Evolutionary conservation across 805 yeast species (phyloP).

Genomic region (Saccharomyces kudriavzevii): DNA sequence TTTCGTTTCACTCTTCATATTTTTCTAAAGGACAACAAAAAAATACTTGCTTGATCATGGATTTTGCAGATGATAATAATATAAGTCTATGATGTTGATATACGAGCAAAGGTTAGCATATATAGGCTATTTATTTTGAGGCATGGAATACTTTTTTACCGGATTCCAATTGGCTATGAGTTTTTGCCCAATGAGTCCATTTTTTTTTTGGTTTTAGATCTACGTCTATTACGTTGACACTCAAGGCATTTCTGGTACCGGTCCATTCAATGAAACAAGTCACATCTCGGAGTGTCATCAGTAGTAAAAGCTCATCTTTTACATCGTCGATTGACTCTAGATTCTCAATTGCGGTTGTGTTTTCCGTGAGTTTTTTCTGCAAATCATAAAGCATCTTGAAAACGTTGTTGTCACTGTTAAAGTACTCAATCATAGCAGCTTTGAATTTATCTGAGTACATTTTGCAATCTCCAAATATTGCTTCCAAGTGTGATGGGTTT

Average conservation of each 20-base stretch:
- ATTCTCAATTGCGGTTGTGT: not conserved
- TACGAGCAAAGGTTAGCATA: too few relatives aligned
- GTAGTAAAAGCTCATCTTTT: conserved; percentile 16
- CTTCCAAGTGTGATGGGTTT: conserved; percentile 7
- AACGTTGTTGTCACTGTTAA: conserved; percentile 15
- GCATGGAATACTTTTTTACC: not conserved
- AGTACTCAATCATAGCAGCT: conserved; percentile 15
- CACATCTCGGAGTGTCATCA: conserved; percentile 35
- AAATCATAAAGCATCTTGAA: conserved; percentile 14
- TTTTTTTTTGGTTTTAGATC: conserved; percentile 44
- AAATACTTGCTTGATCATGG: not conserved
- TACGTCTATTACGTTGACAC: conserved; percentile 38
- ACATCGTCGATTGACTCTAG: conserved; percentile 8
- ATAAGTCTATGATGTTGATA: not conserved
- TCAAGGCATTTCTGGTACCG: not conserved
- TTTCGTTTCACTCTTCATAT: not conserved
- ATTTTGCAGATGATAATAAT: not conserved
- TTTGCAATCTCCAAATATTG: conserved; percentile 2
- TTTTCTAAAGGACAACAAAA: not conserved
- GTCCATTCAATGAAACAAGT: conserved; percentile 29
- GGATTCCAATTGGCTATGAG: conserved; percentile 27
- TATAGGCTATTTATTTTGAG: not conserved
- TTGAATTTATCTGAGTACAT: conserved; percentile 12
- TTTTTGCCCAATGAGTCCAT: conserved; percentile 41
- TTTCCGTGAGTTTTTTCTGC: conserved; percentile 14